Evolutionary conservation across 1,139 yeast genomes (phyloP), one percentile per base, ranked within the genome.

Genomic region (Suhomyces bolitotheri): DNA sequence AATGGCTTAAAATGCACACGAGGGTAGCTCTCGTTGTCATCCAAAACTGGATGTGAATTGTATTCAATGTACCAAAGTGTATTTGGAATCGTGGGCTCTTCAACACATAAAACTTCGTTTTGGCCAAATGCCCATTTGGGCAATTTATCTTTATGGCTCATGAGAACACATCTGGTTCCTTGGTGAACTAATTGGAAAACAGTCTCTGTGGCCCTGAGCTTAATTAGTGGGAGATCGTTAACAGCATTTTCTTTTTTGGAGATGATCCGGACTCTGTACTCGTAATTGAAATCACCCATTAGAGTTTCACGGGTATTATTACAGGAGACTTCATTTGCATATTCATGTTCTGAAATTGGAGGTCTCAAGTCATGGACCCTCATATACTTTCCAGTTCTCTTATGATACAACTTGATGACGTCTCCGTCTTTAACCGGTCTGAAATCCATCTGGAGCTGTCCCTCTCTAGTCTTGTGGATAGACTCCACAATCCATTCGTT

Each of bases 311-410:
- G 47, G 43, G 76, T 74, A 6, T 86, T 87, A 29, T 78, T 64
- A 44, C 85, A 76, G 21, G 84, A 73, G 0, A 86, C 90, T 56
- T 85, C 92, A 43, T 66, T 73, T 47, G 87, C 80, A 53, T 86
- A 85, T 26, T 87, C 95, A 51, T 82, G 86, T 47, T 85, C 94
- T 2, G 89, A 76, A 17, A 85, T 71, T 5, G 95, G 95, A 0
- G 95, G 92, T 40, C 82, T 71, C 3, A 69, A 62, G 27, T 78
- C 74, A 40, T 66, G 74, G 5, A 82, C 81, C 35, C 78, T 76
- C 23, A 88, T 62, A 31, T 78, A 74, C 37, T 73, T 72, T 5
- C 81, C 77, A 0, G 95, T 81, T 3, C 50, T 46, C 35, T 71
- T 70, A 50, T 88, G 95, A 56, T 73, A 78, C 13, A 88, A 56